Conservation (phyloP, 2,329 filamentous ascomycete genomes). For the Diaporthe batatas region DNA sequence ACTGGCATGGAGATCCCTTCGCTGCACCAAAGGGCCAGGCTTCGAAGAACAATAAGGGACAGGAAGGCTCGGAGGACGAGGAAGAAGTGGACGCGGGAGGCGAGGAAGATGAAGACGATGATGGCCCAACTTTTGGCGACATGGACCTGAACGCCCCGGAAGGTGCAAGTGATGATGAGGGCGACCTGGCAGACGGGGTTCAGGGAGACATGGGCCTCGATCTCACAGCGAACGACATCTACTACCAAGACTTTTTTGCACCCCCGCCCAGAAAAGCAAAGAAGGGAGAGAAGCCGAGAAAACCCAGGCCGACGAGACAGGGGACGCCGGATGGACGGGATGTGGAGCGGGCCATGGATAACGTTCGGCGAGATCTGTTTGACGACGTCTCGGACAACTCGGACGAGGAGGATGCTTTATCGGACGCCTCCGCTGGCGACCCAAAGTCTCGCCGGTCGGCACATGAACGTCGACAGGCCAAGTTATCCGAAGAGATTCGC, state of each 20-base stretch:
- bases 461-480: slow-evolving; percentile 88
- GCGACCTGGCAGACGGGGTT: slow-evolving; percentile 62
- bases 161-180: slow-evolving; percentile 76
- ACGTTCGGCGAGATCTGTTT: slow-evolving; percentile 91
- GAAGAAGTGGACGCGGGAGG: slow-evolving; percentile 61
- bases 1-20: slow-evolving; percentile 87
- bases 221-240: slow-evolving; percentile 86
- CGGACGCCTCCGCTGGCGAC: slow-evolving; percentile 76
- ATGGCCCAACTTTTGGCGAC: slow-evolving; percentile 86
- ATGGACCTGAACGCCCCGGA: slow-evolving; percentile 80
- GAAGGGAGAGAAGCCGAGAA: slow-evolving; percentile 60
- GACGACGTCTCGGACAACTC: slow-evolving; percentile 79
- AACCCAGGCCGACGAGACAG: slow-evolving; percentile 55
- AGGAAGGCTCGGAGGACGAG: slow-evolving; percentile 48
- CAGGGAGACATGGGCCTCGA: slow-evolving; percentile 62
- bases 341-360: slow-evolving; percentile 84
- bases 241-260: slow-evolving; percentile 94
- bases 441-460: slow-evolving; percentile 82
- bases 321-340: slow-evolving; percentile 71
- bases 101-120: slow-evolving; percentile 76
- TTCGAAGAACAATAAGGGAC: slow-evolving; percentile 44
- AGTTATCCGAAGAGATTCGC: slow-evolving; percentile 90
- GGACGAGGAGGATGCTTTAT: slow-evolving; percentile 74
- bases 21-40: slow-evolving; percentile 49
- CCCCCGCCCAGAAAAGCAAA: slow-evolving; percentile 81